phyloP scores from a whole-genome alignment of 2,329 filamentous ascomycete species.

The Ceratocystis alfenasii region DNA sequence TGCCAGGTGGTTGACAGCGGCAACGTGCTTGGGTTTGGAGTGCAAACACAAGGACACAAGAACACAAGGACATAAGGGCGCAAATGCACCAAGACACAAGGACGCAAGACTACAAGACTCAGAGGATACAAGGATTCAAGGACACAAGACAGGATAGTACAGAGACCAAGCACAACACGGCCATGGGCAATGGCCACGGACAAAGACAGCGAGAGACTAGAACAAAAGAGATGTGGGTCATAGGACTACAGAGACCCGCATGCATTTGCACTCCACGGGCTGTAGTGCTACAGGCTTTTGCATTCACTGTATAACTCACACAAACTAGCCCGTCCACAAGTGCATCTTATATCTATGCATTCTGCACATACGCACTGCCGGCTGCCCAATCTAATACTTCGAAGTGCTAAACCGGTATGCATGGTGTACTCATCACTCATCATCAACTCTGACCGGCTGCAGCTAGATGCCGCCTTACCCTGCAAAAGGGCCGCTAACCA shows the following conservation, averaged over 20 bases:
- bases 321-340: not conserved
- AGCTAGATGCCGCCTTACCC: not conserved
- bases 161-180: no score
- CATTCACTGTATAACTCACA: not conserved
- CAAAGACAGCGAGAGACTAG: no score
- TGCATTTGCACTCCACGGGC: no score
- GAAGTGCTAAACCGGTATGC: not conserved
- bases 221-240: no score
- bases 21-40: not conserved
- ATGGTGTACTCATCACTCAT: not conserved
- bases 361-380: not conserved
- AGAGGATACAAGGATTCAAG: no score
- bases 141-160: no score
- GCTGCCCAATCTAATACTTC: not conserved
- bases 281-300: not conserved
- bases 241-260: no score
- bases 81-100: not conserved
- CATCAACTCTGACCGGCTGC: not conserved
- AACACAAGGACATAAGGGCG: not conserved
- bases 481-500: not conserved
- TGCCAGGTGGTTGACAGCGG: conserved; percentile 11
- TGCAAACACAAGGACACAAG: not conserved
- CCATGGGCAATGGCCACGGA: no score
- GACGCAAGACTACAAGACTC: not conserved
- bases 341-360: not conserved